Evolutionary conservation across 805 yeast genomes (phyloP).

Genomic region (Yamadazyma akitaensis): DNA sequence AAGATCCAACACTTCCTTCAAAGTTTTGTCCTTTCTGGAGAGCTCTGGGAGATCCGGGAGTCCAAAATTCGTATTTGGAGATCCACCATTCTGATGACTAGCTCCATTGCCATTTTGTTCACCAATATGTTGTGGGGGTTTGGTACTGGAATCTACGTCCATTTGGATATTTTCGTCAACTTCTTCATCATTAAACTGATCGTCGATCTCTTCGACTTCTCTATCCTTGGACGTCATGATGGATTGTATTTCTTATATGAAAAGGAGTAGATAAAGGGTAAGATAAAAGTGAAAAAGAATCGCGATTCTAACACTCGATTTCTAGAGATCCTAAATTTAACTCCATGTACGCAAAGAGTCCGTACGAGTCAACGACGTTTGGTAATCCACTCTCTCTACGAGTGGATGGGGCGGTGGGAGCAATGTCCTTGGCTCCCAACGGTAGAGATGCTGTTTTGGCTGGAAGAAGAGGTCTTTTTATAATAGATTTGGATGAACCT

Average conservation of each 20-base stretch:
- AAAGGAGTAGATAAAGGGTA: background rate
- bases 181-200: slow-evolving; percentile 25
- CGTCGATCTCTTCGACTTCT: slow-evolving; percentile 16
- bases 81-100: background rate
- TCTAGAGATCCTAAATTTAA: background rate
- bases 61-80: slow-evolving; percentile 10
- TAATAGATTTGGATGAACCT: slow-evolving; percentile 94
- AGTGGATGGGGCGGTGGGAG: slow-evolving; percentile 89
- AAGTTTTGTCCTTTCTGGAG: slow-evolving; percentile 73
- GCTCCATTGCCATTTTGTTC: slow-evolving; percentile 1
- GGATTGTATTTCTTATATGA: background rate
- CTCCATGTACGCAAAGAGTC: slow-evolving; percentile 14
- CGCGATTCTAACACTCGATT: background rate
- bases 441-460: slow-evolving; percentile 95
- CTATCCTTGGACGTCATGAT: slow-evolving; percentile 1
- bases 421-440: slow-evolving; percentile 84
- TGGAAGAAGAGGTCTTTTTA: slow-evolving; percentile 73
- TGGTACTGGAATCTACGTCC: background rate
- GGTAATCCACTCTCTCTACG: slow-evolving; percentile 78
- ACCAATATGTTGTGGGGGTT: background rate
- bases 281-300: background rate
- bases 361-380: slow-evolving; percentile 55
- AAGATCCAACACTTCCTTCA: slow-evolving; percentile 78
- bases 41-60: slow-evolving; percentile 55
- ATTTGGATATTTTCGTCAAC: slow-evolving; percentile 4